Percentiles rank a stretch among this genome's conserved stretches.
phyloP scores from a whole-genome alignment of 1,284 basidiomycete genomes.

The Heterobasidion parviporum region DNA sequence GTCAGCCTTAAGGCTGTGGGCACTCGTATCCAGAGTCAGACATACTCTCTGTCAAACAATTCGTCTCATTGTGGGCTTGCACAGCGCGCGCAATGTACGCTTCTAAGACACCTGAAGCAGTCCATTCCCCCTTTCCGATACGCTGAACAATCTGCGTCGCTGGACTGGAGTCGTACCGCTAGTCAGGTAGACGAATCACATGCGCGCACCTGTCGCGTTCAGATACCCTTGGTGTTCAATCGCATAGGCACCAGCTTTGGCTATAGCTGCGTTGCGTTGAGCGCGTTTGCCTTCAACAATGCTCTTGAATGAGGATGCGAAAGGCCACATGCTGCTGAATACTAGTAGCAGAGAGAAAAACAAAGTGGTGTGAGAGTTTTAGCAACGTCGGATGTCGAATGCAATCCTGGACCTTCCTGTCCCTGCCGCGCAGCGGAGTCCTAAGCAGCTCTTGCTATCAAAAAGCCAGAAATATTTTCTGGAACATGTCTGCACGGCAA shows the following conservation, averaged over 20 bases:
- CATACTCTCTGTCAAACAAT: constrained; percentile 73
- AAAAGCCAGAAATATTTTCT: too few relatives aligned
- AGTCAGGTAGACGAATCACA: not conserved
- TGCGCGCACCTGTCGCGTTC: constrained; percentile 18
- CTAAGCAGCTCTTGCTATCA: too few relatives aligned
- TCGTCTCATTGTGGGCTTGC: constrained; percentile 57
- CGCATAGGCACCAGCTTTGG: constrained; percentile 13
- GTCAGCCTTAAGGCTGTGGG: not conserved
- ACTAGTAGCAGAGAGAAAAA: not conserved
- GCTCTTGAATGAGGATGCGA: constrained; percentile 22
- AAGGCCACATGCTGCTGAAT: constrained; percentile 31
- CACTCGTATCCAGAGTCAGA: not conserved
- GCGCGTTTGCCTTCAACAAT: constrained; percentile 24
- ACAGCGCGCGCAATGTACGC: constrained; percentile 67
- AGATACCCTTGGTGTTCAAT: constrained; percentile 15
- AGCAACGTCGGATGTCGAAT: too few relatives aligned
- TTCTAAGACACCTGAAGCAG: constrained; percentile 60
- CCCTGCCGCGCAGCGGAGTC: too few relatives aligned
- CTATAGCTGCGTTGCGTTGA: constrained; percentile 23
- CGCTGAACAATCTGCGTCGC: constrained; percentile 54
- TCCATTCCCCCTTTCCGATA: constrained; percentile 61
- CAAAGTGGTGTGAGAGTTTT: too few relatives aligned
- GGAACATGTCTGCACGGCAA: too few relatives aligned
- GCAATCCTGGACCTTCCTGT: too few relatives aligned
- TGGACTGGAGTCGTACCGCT: constrained; percentile 14